Evolutionary conservation across 106 monocot species (phyloP), one percentile per base, ranked within the genome.

Genomic region (Ottelia alismoides): DNA sequence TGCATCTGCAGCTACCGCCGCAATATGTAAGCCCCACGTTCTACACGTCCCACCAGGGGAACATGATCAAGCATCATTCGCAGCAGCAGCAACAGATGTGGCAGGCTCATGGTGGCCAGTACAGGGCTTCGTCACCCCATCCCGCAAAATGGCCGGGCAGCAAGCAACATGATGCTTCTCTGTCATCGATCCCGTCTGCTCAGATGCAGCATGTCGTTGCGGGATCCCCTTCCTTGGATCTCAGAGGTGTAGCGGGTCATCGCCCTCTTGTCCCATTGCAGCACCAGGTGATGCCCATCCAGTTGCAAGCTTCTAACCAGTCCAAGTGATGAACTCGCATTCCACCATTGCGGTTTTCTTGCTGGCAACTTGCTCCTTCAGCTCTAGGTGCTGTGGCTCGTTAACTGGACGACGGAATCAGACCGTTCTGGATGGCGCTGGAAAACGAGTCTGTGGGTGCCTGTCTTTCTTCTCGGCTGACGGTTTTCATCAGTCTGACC

Each of bases 41-140:
- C 24, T 75, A 68, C 28, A 49, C 51, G 1, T 49, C 35, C 2
- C 67, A 68, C 1, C n/a, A 51, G 11, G 50, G 19, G 65, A 56
- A 47, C 25, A 32, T n/a, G 22, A 57, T n/a, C 23, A 61, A 35
- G 30, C 61, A 56, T n/a, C 57, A 30, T 28, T 35, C 47, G 25
- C 76, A 72, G 23, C 69, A 69, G 49, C 54, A 57, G 32, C 55
- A 55, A 20, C 70, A 62, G 27, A 47, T 57, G 27, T 65, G 61
- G 72, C 76, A 72, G 20, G 56, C 57, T 2, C 62, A 70, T 48
- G 19, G 53, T 19, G 21, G 70, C 3, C 69, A 61, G 14, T 66
- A 57, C 61, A 45, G 69, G 18, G 61, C 43, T 17, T 55, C 62
- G n/a, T 29, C 12, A 12, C 44, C 23, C 0, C 9, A 52, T 24